A percentile compares a stretch with the other conserved stretches of the same genome.
Evolutionary conservation across 2,329 filamentous ascomycete genomes (phyloP).

Genomic region (Fusarium humuli): DNA sequence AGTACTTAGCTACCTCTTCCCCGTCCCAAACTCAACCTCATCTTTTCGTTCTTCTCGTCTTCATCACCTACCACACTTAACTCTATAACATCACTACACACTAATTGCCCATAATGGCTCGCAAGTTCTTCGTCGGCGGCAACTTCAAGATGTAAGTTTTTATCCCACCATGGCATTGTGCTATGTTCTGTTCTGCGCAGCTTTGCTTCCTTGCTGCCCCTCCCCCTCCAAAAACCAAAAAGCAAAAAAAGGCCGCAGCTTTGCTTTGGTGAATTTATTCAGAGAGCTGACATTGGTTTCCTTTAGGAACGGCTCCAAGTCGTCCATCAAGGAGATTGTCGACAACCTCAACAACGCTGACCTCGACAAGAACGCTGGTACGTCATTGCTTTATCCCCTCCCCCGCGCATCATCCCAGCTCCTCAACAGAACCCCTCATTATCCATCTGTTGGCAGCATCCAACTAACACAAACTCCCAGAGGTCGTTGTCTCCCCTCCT

Average conservation of each 20-base stretch:
- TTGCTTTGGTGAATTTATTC: conserved; percentile 6
- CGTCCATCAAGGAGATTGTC: conserved; percentile 92
- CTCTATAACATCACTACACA: conserved; percentile 7
- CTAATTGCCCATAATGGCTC: conserved; percentile 77
- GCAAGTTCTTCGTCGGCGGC: conserved; percentile 96
- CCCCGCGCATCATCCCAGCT: conserved; percentile 17
- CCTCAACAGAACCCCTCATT: conserved; percentile 27
- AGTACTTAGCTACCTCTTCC: conserved; percentile 28
- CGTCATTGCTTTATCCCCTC: conserved; percentile 49
- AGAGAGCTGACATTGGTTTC: conserved; percentile 27
- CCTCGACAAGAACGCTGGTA: conserved; percentile 80
- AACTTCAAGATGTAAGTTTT: conserved; percentile 97
- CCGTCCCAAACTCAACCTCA: conserved; percentile 14
- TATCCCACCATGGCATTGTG: conserved; percentile 44
- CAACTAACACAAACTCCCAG: conserved; percentile 57
- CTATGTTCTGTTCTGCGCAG: conserved; percentile 23
- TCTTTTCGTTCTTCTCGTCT: conserved; percentile 11
- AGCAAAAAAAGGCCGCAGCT: conserved; percentile 49
- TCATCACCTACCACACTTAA: conserved; percentile 4
- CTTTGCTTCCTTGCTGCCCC: conserved; percentile 25
- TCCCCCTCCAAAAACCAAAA: conserved; percentile 31
- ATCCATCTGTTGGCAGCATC: not conserved
- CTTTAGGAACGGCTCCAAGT: conserved; percentile 88
- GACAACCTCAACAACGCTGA: conserved; percentile 87
- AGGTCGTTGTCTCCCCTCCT: conserved; percentile 95